A percentile compares a stretch with the other conserved stretches of the same genome.
Conservation (phyloP, 257 asterid genomes). For the Striga asiatica region DNA sequence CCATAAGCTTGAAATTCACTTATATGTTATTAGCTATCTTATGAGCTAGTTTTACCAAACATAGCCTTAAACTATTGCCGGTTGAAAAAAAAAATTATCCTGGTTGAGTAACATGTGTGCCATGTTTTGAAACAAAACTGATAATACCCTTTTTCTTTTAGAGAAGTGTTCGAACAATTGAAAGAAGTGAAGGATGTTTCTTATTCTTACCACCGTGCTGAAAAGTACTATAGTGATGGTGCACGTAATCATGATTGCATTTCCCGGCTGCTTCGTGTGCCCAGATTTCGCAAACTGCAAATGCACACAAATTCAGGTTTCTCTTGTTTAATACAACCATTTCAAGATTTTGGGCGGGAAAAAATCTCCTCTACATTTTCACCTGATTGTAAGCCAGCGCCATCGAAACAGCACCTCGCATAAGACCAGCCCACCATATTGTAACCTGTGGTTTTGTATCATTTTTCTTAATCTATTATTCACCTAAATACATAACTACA, state of each 20-base stretch:
- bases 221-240: slow-evolving; percentile 63
- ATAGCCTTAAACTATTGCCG: too few species aligned
- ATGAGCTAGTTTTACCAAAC: too few species aligned
- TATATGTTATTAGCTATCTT: too few species aligned
- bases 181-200: not conserved
- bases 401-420: slow-evolving; percentile 83
- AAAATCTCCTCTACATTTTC: not conserved
- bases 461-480: not conserved
- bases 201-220: slow-evolving; percentile 53
- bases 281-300: slow-evolving; percentile 64
- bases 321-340: not conserved
- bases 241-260: slow-evolving; percentile 65
- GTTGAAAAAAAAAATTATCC: too few species aligned
- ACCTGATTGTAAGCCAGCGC: slow-evolving; percentile 85
- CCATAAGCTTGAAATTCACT: too few species aligned
- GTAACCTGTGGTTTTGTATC: slow-evolving; percentile 32
- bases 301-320: not conserved
- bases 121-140: not conserved
- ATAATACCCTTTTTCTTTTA: too few species aligned
- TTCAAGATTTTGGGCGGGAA: not conserved
- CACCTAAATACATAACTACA: not conserved
- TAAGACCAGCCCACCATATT: slow-evolving; percentile 84
- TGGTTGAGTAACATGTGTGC: too few species aligned
- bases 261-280: slow-evolving; percentile 55
- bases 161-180: too few species aligned